These are phyloP conservation scores for Leptomonas seymouri DNA, from an alignment of 208 protist genomes.

Conservation along the genomic window DNA sequence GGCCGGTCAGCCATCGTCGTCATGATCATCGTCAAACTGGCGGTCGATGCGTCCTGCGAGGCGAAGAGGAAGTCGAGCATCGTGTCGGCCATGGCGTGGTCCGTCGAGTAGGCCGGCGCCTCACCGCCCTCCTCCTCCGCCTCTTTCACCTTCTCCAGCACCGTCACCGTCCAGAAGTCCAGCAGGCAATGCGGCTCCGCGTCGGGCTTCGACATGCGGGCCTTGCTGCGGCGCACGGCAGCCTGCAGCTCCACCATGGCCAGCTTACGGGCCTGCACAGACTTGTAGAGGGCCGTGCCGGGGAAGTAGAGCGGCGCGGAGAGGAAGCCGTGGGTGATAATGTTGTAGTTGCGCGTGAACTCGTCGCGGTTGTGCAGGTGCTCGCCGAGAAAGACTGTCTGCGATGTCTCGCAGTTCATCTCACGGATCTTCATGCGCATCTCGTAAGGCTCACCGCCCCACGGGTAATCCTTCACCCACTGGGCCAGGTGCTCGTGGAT, in stretches of 20 bases:
- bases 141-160: conserved; percentile 67
- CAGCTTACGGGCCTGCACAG: conserved; percentile 88
- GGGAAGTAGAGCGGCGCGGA: conserved; percentile 91
- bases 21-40: conserved; percentile 86
- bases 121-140: conserved; percentile 75
- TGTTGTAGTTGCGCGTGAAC: conserved; percentile 93
- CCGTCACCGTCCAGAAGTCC: conserved; percentile 91
- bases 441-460: conserved; percentile 61
- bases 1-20: conserved; percentile 89
- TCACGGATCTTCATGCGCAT: conserved; percentile 86
- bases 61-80: conserved; percentile 95
- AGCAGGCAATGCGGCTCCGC: conserved; percentile 89
- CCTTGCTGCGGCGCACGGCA: conserved; percentile 80
- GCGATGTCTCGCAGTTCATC: conserved; percentile 93
- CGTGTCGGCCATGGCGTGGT: conserved; percentile 91
- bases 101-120: conserved; percentile 63
- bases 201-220: conserved; percentile 70
- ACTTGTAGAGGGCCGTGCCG: conserved; percentile 90
- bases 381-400: conserved; percentile 92
- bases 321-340: conserved; percentile 94
- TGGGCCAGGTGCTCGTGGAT: conserved; percentile 64
- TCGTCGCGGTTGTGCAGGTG: conserved; percentile 85
- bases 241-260: conserved; percentile 82
- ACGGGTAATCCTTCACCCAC: conserved; percentile 73
- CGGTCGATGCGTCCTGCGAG: conserved; percentile 87